These are phyloP conservation scores for Aspergillus puulaauensis DNA, from an alignment of 2,329 filamentous ascomycete species.

Conservation along the genomic window DNA sequence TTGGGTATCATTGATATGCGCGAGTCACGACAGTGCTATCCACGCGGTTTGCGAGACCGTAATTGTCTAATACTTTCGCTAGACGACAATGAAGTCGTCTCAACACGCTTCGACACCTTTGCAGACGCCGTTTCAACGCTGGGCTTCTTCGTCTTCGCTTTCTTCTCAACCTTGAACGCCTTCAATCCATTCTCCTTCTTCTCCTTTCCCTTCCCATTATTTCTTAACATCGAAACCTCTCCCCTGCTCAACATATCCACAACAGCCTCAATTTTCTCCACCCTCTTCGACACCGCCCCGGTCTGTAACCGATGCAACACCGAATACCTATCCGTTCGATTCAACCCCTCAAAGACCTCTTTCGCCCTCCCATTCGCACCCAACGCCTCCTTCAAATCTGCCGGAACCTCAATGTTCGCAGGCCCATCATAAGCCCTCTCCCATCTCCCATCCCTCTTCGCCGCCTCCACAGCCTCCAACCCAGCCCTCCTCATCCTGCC, in stretches of 20 bases:
- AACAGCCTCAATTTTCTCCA: neutral
- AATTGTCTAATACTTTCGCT: neutral
- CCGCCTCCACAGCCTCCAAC: constrained; percentile 52
- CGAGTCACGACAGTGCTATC: neutral
- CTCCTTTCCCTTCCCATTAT: neutral
- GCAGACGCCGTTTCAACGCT: neutral
- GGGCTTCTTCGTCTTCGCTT: neutral
- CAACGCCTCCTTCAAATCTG: constrained; percentile 51
- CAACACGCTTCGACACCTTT: neutral
- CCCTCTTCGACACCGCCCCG: constrained; percentile 21
- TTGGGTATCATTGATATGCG: neutral
- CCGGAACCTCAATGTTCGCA: constrained; percentile 48
- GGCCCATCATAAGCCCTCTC: constrained; percentile 56
- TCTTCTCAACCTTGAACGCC: neutral
- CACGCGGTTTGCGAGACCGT: neutral
- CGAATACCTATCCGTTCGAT: constrained; percentile 47
- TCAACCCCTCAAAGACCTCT: constrained; percentile 31
- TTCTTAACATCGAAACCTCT: neutral
- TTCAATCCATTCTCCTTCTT: neutral
- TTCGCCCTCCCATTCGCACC: constrained; percentile 36
- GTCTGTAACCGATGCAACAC: constrained; percentile 47
- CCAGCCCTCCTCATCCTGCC: constrained; percentile 54
- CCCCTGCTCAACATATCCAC: constrained; percentile 2
- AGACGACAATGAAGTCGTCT: neutral
- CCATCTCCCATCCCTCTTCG: constrained; percentile 60